Base-by-base conservation (phyloP, 306 rosid genomes). In the Astragalus membranaceus region DNA sequence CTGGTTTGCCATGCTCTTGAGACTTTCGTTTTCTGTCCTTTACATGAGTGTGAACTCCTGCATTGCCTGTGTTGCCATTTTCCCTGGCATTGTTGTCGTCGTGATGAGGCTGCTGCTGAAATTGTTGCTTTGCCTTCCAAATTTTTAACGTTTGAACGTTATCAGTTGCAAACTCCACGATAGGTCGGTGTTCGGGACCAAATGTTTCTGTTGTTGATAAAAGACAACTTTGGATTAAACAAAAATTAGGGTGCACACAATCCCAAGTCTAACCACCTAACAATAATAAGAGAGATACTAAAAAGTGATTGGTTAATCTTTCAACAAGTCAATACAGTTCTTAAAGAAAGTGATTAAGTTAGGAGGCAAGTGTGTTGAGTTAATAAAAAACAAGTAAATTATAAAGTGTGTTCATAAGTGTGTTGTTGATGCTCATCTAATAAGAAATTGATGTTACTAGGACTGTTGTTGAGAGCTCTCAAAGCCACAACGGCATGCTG, bases 401-500 rank as follows among this genome's bases (percentile, higher is more conserved):
- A 58, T 6, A 3, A 42, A 9, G 44, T 39, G 26, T 23, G 26
- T 2, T 23, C 26, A 23, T 0, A 8, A 42, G 5, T 8, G n/a
- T n/a, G n/a, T n/a, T n/a, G n/a, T n/a, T n/a, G 26, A 10, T 20
- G 17, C 10, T 11, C n/a, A n/a, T 33, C 10, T 41, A 0, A 41
- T 17, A 12, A 63, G 37, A 67, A 66, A 47, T 74, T 61, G 53
- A 76, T 1, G 50, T 80, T 88, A 91, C 99, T 96, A 42, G 96
- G 99, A 85, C 89, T 91, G 73, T 94, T 94, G 68, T 94, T 94
- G 50, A 94, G 92, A 85, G 90, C 97, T 83, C 99, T 82, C 39
- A 94, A 74, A 69, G 97, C 96, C 73, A 94, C 99, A 64, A 94
- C 92, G 53, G 99, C 97, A 65, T 94, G 99, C 74, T 94, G 87